These are phyloP conservation scores for Camelina sativa DNA, from an alignment of 345 rosid species.

Conservation along the genomic window DNA sequence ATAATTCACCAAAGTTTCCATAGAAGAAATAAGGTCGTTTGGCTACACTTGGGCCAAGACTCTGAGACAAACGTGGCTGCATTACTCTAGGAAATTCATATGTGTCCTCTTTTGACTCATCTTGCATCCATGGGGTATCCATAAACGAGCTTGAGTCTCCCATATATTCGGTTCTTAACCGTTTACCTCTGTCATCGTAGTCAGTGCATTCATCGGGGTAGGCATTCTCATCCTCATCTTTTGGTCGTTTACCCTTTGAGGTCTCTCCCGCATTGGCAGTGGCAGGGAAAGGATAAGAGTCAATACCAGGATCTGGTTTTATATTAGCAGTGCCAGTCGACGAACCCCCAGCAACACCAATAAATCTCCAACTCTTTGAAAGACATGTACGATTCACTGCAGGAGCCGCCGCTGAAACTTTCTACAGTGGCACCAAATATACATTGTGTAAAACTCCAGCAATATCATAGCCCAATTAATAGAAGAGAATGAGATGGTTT, in stretches of 20 bases:
- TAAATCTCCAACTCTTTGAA: constrained; percentile 38
- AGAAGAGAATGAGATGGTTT: constrained; percentile 12
- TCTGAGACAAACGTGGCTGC: constrained; percentile 52
- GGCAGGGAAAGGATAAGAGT: constrained; percentile 41
- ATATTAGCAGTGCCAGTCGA: constrained; percentile 43
- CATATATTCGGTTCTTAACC: constrained; percentile 58
- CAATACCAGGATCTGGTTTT: constrained; percentile 47
- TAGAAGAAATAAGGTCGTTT: constrained; percentile 81
- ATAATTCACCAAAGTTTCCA: constrained; percentile 59
- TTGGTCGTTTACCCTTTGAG: constrained; percentile 68
- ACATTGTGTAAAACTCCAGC: constrained; percentile 6
- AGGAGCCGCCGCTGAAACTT: constrained; percentile 21
- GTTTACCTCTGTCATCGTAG: constrained; percentile 58
- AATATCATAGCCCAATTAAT: not conserved
- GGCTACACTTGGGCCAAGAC: constrained; percentile 52
- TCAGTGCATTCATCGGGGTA: constrained; percentile 30
- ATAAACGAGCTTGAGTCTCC: constrained; percentile 52
- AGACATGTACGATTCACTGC: constrained; percentile 24
- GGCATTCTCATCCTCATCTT: constrained; percentile 55
- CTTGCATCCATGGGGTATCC: constrained; percentile 54
- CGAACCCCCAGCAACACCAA: constrained; percentile 30
- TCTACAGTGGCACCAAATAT: constrained; percentile 26
- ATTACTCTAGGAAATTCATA: constrained; percentile 44
- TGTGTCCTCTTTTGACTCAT: constrained; percentile 39
- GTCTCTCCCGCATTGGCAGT: constrained; percentile 45